Evolutionary conservation across 2,329 filamentous ascomycete genomes (phyloP), one percentile per base, ranked within the genome.

Genomic region (Penicillium paneum): DNA sequence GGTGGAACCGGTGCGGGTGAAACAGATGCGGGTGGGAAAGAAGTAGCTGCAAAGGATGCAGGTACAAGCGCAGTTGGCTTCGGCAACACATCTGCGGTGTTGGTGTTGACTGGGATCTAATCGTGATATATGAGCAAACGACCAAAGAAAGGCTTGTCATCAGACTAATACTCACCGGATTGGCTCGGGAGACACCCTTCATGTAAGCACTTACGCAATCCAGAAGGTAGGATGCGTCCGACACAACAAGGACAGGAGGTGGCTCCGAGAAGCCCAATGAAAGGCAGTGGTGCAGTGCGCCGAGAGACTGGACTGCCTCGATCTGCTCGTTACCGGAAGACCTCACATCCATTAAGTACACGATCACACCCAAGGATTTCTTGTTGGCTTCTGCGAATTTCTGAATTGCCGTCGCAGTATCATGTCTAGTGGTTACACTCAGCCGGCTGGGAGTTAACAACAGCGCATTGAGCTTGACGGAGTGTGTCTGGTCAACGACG

Each of bases 201-300:
- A 52, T 52, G n/a, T 47, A 52, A 15, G 35, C 21, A 4, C 44
- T 12, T 12, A 52, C 21, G 19, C 49, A 52, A 28, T 52, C 49
- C 5, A 39, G n/a, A 3, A 52, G 35, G n/a, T 52, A 52, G 1
- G 49, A 47, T 12, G 49, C 42, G 8, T 52, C 49, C 3, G 42
- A 47, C 15, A 52, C 42, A 5, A 47, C 49, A n/a, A 52, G 34
- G 2, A 52, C 35, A 6, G 42, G 49, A 1, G 49, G 49, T 8
- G 42, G 34, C 2, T 52, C 42, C 7, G 42, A 1, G 17, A 40
- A 38, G 8, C 49, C 42, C 11, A 52, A 12, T 11, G 49, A 52
- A 26, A 52, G 28, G 29, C 34, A 47, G 24, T 52, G 49, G 5
- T 52, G 49, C 1, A 52, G 42, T 21, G 42, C 49, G 7, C 35